These are phyloP conservation scores for Pterocarpus santalinus DNA, from an alignment of 306 rosid species.

Conservation along the genomic window DNA sequence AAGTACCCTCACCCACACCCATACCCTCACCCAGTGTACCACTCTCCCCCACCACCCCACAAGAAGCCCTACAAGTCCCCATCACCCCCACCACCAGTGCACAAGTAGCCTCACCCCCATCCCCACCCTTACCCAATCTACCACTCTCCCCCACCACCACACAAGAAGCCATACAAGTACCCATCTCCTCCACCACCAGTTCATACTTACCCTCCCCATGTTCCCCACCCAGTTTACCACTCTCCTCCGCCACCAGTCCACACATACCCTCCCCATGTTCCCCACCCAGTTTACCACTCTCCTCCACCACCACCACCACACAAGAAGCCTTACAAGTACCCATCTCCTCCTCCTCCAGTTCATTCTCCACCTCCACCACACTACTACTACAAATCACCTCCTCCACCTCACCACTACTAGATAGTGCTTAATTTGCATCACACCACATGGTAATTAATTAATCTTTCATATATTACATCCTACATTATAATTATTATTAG, in stretches of 20 bases:
- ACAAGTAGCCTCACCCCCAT: not conserved
- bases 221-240: conserved; percentile 45
- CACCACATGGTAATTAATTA: conserved; percentile 39
- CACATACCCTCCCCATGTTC: conserved; percentile 27
- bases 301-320: conserved; percentile 51
- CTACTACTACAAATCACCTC: conserved; percentile 61
- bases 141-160: conserved; percentile 33
- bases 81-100: conserved; percentile 37
- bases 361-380: conserved; percentile 68
- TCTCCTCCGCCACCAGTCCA: conserved; percentile 44
- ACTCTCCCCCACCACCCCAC: conserved; percentile 25
- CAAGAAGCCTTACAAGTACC: conserved; percentile 7
- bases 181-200: not conserved
- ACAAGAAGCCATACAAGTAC: conserved; percentile 18
- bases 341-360: conserved; percentile 49
- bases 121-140: not conserved
- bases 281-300: conserved; percentile 38
- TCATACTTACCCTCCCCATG: not conserved
- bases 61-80: conserved; percentile 36
- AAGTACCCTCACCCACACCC: conserved; percentile 44
- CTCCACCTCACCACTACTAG: conserved; percentile 80
- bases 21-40: conserved; percentile 7
- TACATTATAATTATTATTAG: not conserved
- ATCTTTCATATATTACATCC: not conserved
- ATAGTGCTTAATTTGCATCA: conserved; percentile 17